These are phyloP conservation scores for Penicillium verhagenii DNA, from an alignment of 495 filamentous ascomycete species.

Conservation along the genomic window DNA sequence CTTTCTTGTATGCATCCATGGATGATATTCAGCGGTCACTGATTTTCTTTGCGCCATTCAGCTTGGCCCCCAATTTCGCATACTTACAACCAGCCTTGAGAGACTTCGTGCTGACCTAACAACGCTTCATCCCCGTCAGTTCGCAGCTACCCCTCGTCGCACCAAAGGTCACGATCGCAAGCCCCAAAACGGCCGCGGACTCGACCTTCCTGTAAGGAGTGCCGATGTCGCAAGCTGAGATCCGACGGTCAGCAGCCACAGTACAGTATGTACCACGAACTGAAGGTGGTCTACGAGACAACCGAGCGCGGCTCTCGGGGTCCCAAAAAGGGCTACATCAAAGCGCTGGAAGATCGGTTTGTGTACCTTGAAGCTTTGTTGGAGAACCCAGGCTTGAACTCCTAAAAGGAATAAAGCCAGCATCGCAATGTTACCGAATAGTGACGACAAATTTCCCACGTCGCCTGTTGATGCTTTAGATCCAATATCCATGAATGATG, in stretches of 20 bases:
- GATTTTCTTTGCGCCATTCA: too few relatives aligned
- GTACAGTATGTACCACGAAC: constrained; percentile 50
- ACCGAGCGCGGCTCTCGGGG: constrained; percentile 45
- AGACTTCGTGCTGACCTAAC: too few relatives aligned
- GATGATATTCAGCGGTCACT: too few relatives aligned
- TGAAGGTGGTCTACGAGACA: constrained; percentile 48
- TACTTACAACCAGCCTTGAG: too few relatives aligned
- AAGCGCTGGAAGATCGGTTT: constrained; percentile 32
- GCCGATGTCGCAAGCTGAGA: constrained; percentile 41
- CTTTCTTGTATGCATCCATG: too few relatives aligned
- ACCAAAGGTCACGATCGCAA: neutral
- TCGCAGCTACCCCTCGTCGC: too few relatives aligned
- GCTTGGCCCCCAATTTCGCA: too few relatives aligned
- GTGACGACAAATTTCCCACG: neutral
- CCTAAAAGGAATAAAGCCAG: neutral
- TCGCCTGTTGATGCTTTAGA: neutral
- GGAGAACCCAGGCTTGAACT: neutral
- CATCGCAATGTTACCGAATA: neutral
- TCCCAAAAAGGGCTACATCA: constrained; percentile 54
- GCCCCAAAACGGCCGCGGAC: constrained; percentile 6
- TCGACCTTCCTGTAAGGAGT: constrained; percentile 40
- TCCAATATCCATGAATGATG: neutral
- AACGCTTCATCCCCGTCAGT: too few relatives aligned
- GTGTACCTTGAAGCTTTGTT: constrained; percentile 5
- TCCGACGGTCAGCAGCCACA: constrained; percentile 52